Evolutionary conservation across 176 grass and related monocot genomes (phyloP).

Genomic region (Puccinellia tenuiflora): DNA sequence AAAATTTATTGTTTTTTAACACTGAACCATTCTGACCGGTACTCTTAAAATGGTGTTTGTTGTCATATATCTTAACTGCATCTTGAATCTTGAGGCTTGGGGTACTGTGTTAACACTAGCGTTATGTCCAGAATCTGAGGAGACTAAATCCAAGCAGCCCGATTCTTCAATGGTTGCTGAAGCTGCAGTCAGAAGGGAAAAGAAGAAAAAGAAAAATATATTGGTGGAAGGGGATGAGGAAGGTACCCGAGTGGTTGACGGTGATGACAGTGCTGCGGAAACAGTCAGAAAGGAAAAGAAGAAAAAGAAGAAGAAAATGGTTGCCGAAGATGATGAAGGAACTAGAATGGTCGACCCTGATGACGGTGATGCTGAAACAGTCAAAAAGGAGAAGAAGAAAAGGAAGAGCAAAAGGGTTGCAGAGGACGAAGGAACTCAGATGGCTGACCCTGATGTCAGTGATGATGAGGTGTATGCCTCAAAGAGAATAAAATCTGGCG

Average conservation of each 20-base stretch:
- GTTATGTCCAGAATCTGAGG: slow-evolving; percentile 44
- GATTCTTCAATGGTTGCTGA: slow-evolving; percentile 17
- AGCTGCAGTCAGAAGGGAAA: slow-evolving; percentile 26
- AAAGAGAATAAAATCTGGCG: slow-evolving; percentile 57
- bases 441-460: slow-evolving; percentile 17
- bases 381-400: slow-evolving; percentile 16
- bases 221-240: slow-evolving; percentile 31
- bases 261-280: slow-evolving; percentile 25
- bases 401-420: slow-evolving; percentile 24
- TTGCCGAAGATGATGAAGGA: slow-evolving; percentile 29
- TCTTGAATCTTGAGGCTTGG: background rate
- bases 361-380: slow-evolving; percentile 26
- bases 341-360: slow-evolving; percentile 13
- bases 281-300: slow-evolving; percentile 30
- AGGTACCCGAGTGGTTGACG: slow-evolving; percentile 12
- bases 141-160: slow-evolving; percentile 16
- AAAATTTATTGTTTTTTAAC: background rate
- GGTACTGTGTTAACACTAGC: slow-evolving; percentile 14
- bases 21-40: background rate
- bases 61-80: background rate
- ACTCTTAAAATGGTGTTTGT: background rate
- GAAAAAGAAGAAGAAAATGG: slow-evolving; percentile 5
- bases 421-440: slow-evolving; percentile 29
- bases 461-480: slow-evolving; percentile 32
- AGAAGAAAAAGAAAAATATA: slow-evolving; percentile 31